phyloP scores from a whole-genome alignment of 1,284 basidiomycete species.

The Xerocomus nothofagi region DNA sequence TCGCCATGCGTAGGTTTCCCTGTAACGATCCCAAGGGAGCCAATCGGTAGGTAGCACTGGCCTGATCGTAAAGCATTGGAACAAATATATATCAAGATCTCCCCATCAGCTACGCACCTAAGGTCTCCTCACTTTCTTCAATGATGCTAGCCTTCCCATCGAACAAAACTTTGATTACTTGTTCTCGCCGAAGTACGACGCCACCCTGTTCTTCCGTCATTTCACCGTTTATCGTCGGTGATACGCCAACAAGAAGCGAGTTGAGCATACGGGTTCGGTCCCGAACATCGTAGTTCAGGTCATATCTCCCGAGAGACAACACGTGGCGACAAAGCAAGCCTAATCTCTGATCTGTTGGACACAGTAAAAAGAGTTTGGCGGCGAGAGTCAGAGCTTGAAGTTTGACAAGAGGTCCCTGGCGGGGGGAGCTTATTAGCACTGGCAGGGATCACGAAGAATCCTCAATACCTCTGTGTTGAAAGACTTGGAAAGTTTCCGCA shows the following conservation, averaged over 20 bases:
- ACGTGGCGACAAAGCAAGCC: constrained; percentile 67
- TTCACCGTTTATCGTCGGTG: constrained; percentile 36
- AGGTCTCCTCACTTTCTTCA: constrained; percentile 36
- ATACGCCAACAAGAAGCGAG: constrained; percentile 56
- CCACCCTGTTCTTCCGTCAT: constrained; percentile 49
- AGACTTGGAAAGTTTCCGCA: constrained; percentile 72
- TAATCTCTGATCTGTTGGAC: constrained; percentile 54
- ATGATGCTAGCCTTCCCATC: constrained; percentile 60
- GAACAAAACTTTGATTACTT: constrained; percentile 77
- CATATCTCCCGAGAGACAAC: constrained; percentile 85
- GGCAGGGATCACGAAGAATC: background rate
- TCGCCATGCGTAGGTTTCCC: constrained; percentile 49
- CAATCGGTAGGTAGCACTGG: constrained; percentile 47
- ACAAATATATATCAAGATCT: background rate
- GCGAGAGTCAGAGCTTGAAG: constrained; percentile 82
- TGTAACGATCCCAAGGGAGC: constrained; percentile 57
- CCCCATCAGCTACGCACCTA: constrained; percentile 20
- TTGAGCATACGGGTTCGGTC: constrained; percentile 82
- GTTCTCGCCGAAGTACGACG: constrained; percentile 78
- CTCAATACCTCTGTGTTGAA: constrained; percentile 67
- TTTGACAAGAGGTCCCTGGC: constrained; percentile 68
- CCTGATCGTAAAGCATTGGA: constrained; percentile 31
- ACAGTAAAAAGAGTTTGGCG: constrained; percentile 76
- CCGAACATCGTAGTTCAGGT: constrained; percentile 83
- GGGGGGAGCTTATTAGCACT: background rate